Evolutionary conservation across 2,329 filamentous ascomycete genomes (phyloP).

Genomic region (Fusarium penzigii): DNA sequence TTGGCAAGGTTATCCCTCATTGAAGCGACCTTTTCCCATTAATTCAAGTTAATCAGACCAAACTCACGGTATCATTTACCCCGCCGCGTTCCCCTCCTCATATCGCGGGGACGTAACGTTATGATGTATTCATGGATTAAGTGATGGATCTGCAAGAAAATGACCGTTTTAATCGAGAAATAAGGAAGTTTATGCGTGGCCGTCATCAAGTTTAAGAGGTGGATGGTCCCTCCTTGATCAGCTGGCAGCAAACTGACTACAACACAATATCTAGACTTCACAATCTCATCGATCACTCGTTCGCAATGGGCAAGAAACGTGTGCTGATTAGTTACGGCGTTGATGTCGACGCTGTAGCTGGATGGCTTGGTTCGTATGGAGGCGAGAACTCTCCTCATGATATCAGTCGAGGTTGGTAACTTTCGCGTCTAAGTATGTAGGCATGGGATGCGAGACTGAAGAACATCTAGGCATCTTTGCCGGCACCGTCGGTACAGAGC

Average conservation of each 20-base stretch:
- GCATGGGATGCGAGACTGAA: constrained; percentile 38
- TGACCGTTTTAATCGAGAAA: no score
- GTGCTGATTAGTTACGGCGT: constrained; percentile 60
- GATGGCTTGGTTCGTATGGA: constrained; percentile 75
- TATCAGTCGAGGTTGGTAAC: constrained; percentile 62
- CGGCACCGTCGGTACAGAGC: constrained; percentile 66
- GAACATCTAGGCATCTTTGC: constrained; percentile 40
- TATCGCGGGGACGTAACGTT: no score
- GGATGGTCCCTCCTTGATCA: no score
- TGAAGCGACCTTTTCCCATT: no score
- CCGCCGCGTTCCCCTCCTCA: no score
- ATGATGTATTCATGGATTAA: not conserved
- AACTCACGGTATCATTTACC: no score
- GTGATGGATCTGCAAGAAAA: not conserved
- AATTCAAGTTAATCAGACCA: no score
- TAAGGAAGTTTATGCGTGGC: no score
- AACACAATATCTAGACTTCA: no score
- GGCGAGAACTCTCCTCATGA: constrained; percentile 72
- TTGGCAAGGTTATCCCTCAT: no score
- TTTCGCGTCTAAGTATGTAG: constrained; percentile 22
- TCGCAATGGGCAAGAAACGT: constrained; percentile 37
- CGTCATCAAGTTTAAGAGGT: no score
- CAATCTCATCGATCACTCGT: not conserved
- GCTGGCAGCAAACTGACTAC: no score
- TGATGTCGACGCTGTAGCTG: constrained; percentile 75